Evolutionary conservation across 306 rosid genomes (phyloP).

Genomic region (Quillaja saponaria): DNA sequence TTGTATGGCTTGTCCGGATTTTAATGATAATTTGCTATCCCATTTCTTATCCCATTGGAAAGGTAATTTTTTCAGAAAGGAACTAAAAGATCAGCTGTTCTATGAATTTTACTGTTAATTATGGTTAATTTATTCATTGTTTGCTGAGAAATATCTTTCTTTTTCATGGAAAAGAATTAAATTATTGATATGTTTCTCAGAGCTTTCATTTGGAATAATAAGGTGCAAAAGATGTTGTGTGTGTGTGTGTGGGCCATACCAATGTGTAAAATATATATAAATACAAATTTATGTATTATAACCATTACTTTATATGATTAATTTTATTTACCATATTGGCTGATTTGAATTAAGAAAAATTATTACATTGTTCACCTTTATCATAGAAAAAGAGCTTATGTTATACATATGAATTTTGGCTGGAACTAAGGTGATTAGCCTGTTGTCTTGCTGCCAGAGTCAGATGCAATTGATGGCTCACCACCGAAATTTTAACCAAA

Average conservation of each 20-base stretch:
- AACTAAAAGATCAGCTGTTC: conserved; percentile 14
- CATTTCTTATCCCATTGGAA: conserved; percentile 88
- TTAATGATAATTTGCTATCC: conserved; percentile 90
- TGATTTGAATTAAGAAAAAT: too few species aligned
- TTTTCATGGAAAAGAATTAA: conserved; percentile 9
- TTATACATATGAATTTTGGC: conserved; percentile 23
- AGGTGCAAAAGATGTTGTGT: background rate
- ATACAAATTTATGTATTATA: conserved; percentile 3
- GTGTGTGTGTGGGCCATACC: background rate
- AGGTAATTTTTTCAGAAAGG: conserved; percentile 48
- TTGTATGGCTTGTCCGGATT: conserved; percentile 72
- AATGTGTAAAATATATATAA: background rate
- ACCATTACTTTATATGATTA: background rate
- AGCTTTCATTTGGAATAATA: conserved; percentile 11
- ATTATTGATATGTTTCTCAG: conserved; percentile 5
- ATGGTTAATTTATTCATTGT: conserved; percentile 14
- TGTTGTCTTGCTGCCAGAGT: conserved; percentile 9
- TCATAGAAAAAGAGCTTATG: conserved; percentile 13
- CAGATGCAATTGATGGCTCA: background rate
- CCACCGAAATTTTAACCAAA: conserved; percentile 11
- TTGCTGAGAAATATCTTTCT: conserved; percentile 4
- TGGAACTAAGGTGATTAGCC: conserved; percentile 8
- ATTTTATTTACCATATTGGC: background rate
- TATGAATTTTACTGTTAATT: conserved; percentile 1
- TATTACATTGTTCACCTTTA: background rate